Percentiles rank a stretch among this genome's conserved stretches.
Conservation (phyloP, 345 rosid genomes). For the Orychophragmus violaceus region DNA sequence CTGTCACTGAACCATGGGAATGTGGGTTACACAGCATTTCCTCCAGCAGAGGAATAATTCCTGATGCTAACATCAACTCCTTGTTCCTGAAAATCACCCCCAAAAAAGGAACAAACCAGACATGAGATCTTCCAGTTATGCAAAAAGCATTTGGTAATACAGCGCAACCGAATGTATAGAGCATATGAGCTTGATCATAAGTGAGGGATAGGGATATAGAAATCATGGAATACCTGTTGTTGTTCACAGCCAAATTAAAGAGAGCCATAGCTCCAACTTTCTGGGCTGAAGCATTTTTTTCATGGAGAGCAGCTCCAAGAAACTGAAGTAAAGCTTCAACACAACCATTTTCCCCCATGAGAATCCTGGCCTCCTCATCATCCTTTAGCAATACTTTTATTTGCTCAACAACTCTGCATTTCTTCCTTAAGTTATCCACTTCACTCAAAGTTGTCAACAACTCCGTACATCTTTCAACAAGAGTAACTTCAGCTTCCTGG, state of each 20-base stretch:
- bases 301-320: conserved; percentile 51
- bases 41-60: conserved; percentile 65
- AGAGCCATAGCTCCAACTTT: conserved; percentile 94
- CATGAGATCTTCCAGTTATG: neutral
- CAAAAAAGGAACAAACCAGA: neutral
- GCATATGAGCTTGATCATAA: too few relatives aligned
- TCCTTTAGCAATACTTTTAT: conserved; percentile 66
- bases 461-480: conserved; percentile 40
- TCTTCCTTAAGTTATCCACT: conserved; percentile 43
- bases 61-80: conserved; percentile 71
- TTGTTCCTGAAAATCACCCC: conserved; percentile 56
- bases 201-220: too few relatives aligned
- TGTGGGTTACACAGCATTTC: conserved; percentile 54
- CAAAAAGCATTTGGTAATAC: too few relatives aligned
- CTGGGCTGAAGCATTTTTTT: conserved; percentile 45
- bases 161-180: too few relatives aligned
- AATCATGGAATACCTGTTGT: conserved; percentile 84
- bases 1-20: conserved; percentile 61
- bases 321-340: conserved; percentile 66
- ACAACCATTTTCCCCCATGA: conserved; percentile 84
- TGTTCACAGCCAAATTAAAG: conserved; percentile 87
- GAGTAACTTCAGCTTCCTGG: conserved; percentile 41
- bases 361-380: conserved; percentile 83
- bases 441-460: conserved; percentile 48
- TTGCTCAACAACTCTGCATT: conserved; percentile 62